Evolutionary conservation across 441 rosid genomes (phyloP), one percentile per base, ranked within the genome.

Genomic region (Populus trichocarpa): DNA sequence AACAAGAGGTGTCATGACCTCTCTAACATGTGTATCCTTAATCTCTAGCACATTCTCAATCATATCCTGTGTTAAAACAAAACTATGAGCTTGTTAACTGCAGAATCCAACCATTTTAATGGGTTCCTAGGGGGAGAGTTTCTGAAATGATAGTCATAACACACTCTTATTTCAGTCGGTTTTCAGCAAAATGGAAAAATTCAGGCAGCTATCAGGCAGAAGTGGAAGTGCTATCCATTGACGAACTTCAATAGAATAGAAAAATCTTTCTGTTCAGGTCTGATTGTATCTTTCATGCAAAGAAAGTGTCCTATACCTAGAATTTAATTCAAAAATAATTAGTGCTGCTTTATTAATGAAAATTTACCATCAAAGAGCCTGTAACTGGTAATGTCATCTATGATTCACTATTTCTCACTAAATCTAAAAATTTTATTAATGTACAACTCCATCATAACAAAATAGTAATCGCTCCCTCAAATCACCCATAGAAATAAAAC

Each of bases 1-100:
- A 77, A 97, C 91, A 85, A 97, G 99, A 82, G 99, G 99, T 74
- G 99, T 93, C 99, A 97, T 97, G 82, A 97, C 98, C 90, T 95
- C 99, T 81, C 99, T 89, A 79, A 97, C 99, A 84, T 93, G 92
- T 14, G 98, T 97, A 85, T 97, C 99, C 83, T 97, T 97, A 28
- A 97, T 95, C 90, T 95, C 99, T 79, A 97, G 86, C 83, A 97
- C 99, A 88, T 97, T 97, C 87, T 97, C 99, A 83, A 97, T 97
- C 99, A 97, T 97, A 83, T 97, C 99, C 99, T 97, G 96, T 67
- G 75, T 76, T 64, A 75, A 20, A 76, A 72, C 69, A 76, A 73
- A 46, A 67, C 63, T 68, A 82, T 73, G 79, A 75, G 72, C 66
- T 79, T 67, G 36, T 71, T 53, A 67, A 4, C 57, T 46, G 57